Conservation (phyloP, 169 alveolate genomes). For the Fabrea salina region DNA sequence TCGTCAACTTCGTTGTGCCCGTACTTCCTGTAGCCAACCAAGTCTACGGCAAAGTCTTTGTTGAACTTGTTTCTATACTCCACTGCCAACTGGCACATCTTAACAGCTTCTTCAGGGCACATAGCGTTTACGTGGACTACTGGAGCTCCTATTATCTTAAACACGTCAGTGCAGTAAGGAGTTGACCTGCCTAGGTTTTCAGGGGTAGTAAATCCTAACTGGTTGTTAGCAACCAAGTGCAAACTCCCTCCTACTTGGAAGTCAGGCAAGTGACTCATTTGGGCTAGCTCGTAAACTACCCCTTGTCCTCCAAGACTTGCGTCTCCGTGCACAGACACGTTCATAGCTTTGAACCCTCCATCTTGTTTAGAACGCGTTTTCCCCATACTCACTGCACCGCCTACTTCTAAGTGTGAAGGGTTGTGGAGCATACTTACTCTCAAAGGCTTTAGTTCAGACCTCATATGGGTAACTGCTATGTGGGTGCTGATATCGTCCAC, state of each 20-base stretch:
- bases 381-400: constrained; percentile 92
- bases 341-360: constrained; percentile 60
- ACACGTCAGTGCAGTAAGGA: constrained; percentile 84
- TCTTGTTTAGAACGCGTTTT: constrained; percentile 83
- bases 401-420: constrained; percentile 94
- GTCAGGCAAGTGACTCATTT: constrained; percentile 87
- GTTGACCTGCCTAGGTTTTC: constrained; percentile 89
- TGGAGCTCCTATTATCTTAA: constrained; percentile 91
- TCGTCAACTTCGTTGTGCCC: constrained; percentile 95
- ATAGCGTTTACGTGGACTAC: constrained; percentile 93
- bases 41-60: constrained; percentile 89
- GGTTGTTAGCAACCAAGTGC: constrained; percentile 65
- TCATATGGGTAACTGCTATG: constrained; percentile 76
- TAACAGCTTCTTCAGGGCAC: constrained; percentile 89
- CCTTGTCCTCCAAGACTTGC: constrained; percentile 97
- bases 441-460: constrained; percentile 68
- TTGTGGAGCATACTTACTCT: constrained; percentile 74
- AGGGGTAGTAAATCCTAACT: constrained; percentile 94
- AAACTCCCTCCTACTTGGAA: constrained; percentile 91
- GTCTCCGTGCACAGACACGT: constrained; percentile 88
- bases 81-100: constrained; percentile 84
- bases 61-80: constrained; percentile 87
- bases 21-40: constrained; percentile 89
- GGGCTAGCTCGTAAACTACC: constrained; percentile 91
- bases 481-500: constrained; percentile 93